A percentile compares a stretch with the other conserved stretches of the same genome.
Conservation (phyloP, 78 protist species). For the Chrysochromulina parva region DNA sequence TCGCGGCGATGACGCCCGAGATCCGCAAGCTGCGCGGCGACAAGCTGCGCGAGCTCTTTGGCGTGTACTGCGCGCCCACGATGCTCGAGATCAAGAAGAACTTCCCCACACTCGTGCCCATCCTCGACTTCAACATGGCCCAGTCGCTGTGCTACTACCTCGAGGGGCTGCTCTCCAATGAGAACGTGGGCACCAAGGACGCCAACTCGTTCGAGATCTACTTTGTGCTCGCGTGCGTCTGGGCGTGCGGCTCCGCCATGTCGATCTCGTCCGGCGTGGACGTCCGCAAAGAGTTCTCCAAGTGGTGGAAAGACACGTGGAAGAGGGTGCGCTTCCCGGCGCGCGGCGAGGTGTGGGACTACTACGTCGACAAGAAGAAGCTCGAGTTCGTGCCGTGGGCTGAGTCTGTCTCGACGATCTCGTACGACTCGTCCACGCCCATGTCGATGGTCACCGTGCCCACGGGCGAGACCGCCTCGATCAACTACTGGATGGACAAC, state of each 20-base stretch:
- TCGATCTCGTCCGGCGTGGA: conserved; percentile 50
- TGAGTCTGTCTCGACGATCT: not conserved
- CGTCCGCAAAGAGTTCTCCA: conserved; percentile 29
- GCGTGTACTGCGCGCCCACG: conserved; percentile 33
- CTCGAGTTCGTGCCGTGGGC: conserved; percentile 49
- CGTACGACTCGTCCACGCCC: not conserved
- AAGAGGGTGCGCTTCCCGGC: conserved; percentile 31
- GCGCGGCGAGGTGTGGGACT: conserved; percentile 48
- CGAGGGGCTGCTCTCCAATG: conserved; percentile 49
- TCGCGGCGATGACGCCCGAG: not conserved
- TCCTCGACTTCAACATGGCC: conserved; percentile 55
- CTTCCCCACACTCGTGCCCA: conserved; percentile 47
- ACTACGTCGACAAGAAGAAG: not conserved
- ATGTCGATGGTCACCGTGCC: conserved; percentile 39
- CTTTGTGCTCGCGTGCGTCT: conserved; percentile 60
- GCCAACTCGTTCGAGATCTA: not conserved
- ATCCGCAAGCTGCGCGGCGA: not conserved
- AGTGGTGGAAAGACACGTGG: conserved; percentile 60
- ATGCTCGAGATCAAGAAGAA: conserved; percentile 31
- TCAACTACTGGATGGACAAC: not conserved
- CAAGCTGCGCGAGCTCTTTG: conserved; percentile 52
- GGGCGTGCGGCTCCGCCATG: conserved; percentile 61
- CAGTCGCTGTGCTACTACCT: conserved; percentile 64
- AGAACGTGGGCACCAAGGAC: conserved; percentile 54
- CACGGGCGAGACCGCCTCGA: conserved; percentile 57